These are phyloP conservation scores for Straminergon stramineum DNA, from an alignment of 225 moss, liverwort and hornwort species.

Conservation along the genomic window DNA sequence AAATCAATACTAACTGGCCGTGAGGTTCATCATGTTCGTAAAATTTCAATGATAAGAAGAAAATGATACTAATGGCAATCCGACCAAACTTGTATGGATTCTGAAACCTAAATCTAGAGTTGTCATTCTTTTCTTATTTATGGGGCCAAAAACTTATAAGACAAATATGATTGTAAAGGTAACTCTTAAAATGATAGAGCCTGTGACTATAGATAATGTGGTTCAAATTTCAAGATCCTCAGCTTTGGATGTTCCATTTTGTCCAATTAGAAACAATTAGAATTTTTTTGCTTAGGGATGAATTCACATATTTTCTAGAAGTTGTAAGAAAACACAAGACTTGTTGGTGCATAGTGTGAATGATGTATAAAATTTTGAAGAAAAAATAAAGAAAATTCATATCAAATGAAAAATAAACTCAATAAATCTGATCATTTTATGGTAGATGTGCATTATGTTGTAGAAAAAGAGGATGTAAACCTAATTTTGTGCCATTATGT, in stretches of 20 bases:
- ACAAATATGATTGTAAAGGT: accelerated
- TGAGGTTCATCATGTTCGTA: background rate
- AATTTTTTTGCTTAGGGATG: accelerated
- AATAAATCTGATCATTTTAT: background rate
- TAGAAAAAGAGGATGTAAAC: background rate
- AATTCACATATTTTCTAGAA: background rate
- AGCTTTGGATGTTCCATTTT: background rate
- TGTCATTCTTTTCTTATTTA: background rate
- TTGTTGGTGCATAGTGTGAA: background rate
- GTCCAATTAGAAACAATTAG: background rate
- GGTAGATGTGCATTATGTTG: background rate
- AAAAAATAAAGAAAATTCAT: background rate
- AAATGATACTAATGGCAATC: background rate
- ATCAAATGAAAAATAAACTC: background rate
- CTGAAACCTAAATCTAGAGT: background rate
- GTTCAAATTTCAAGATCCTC: background rate
- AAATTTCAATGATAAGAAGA: background rate
- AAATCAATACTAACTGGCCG: background rate
- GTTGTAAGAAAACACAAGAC: background rate
- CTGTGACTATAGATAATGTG: background rate
- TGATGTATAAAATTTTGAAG: background rate
- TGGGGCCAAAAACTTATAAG: accelerated
- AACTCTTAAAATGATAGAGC: background rate
- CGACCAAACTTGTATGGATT: accelerated
- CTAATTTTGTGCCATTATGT: background rate